Evolutionary conservation across 208 protist genomes (phyloP).

Genomic region (Leishmania amazonensis): DNA sequence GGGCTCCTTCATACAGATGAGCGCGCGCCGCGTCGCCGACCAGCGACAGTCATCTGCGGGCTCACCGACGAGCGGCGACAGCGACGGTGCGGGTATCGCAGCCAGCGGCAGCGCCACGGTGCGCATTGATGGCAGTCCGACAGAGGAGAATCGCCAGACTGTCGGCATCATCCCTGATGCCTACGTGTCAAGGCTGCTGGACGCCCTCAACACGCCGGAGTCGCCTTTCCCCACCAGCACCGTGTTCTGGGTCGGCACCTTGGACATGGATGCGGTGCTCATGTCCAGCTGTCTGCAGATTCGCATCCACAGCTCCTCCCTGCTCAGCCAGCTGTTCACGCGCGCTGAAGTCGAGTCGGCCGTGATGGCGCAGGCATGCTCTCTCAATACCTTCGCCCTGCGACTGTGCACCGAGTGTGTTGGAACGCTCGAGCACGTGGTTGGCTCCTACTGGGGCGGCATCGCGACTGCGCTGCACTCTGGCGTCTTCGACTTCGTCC

Average conservation of each 20-base stretch:
- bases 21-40: neutral
- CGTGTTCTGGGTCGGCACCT: slow-evolving; percentile 52
- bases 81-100: neutral
- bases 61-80: neutral
- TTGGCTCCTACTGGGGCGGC: slow-evolving; percentile 86
- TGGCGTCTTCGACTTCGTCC: slow-evolving; percentile 69
- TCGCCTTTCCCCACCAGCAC: slow-evolving; percentile 48
- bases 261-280: slow-evolving; percentile 72
- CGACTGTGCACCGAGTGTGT: slow-evolving; percentile 61
- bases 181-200: slow-evolving; percentile 49
- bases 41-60: neutral
- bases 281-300: slow-evolving; percentile 75
- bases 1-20: slow-evolving; percentile 17
- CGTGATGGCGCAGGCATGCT: slow-evolving; percentile 47
- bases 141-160: neutral
- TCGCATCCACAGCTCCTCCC: slow-evolving; percentile 46
- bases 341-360: slow-evolving; percentile 54
- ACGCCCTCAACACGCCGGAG: slow-evolving; percentile 70
- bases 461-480: slow-evolving; percentile 71
- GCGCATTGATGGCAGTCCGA: neutral
- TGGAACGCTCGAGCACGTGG: slow-evolving; percentile 66
- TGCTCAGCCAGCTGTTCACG: slow-evolving; percentile 70
- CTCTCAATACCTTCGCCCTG: slow-evolving; percentile 57
- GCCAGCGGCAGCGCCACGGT: slow-evolving; percentile 4
- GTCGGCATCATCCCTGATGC: slow-evolving; percentile 16